Base-by-base conservation (phyloP, 2,329 filamentous ascomycete genomes). In the Talaromyces islandicus region DNA sequence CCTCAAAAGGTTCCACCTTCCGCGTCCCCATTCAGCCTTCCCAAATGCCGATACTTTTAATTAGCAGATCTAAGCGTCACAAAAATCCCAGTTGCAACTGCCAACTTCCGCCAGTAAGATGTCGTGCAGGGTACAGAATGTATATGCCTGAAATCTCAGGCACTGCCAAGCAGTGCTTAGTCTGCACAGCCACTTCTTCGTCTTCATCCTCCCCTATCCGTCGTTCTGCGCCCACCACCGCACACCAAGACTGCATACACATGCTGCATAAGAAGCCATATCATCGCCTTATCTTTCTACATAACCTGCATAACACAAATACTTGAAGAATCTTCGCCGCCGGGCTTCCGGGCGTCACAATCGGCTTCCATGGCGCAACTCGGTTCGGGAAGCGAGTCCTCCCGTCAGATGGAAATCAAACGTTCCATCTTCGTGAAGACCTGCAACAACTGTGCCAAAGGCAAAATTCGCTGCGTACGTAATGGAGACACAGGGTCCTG, bases 391-490 rank as follows among this genome's bases (percentile, higher is more conserved):
- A n/a, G 17, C 35, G 35, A 38, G 35, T 9, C 35, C 7, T 38
- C 35, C 35, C 35, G 35, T n/a, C 35, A 38, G 35, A 5, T 38
- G 35, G 35, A 38, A 17, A n/a, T 14, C 35, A 38, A 38, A 38
- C 35, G 35, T 38, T 38, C 35, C 35, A 38, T n/a, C 35, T 38
- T 38, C 6, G 35, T 38, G 17, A 64, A 55, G 27, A 64, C 63
- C 3, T 69, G 64, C 43, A 61, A 65, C 52, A 62, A 59, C 29
- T 67, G 66, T 41, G 66, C 65, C 25, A 61, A 55, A 19, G 63
- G 63, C n/a, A 67, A 67, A 30, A 63, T 68, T 17, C 64, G 64
- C 24, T 69, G 65, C 60, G 38, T 62, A 25, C 62, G 64, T 14
- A 56, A 24, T 56, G 11, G 48, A 17, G 59, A 60, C 10, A 46